Evolutionary conservation across 1,139 yeast genomes (phyloP), one percentile per base, ranked within the genome.

Genomic region (Oligophagozyma castellii): DNA sequence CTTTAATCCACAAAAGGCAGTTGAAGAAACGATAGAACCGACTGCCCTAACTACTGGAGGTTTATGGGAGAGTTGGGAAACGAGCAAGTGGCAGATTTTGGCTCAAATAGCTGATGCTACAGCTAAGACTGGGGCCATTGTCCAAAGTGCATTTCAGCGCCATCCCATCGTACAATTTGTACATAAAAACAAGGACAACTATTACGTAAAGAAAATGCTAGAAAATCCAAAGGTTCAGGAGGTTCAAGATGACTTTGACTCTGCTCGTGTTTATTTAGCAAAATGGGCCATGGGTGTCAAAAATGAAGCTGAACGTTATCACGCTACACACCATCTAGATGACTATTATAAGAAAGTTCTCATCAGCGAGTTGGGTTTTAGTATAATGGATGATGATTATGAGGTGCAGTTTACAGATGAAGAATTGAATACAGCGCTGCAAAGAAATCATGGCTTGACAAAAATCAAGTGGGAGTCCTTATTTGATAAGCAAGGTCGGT

Each of bases 251-350:
- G 98, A 89, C 39, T 89, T 84, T 50, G 96, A 86, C 46, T 74
- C 89, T 28, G 95, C 95, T 0, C 66, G 86, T 30, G 79, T 84
- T 3, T 89, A 84, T 51, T 61, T 89, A 36, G 96, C 98, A 4
- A 84, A 84, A 58, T 89, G 98, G 98, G 96, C 98, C 0, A 69
- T 83, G 44, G 84, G 84, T 23, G 93, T 89, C 15, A 92, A 89
- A 42, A 92, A 84, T 45, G 94, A 89, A 49, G 93, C 95, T 1
- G 92, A 81, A 44, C 69, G 67, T 40, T 70, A 78, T 27, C 73
- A 79, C 35, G 61, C 66, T 26, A 61, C 63, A 41, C 57, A 60
- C 30, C 67, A 72, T 39, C 58, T 80, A 34, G 72, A 71, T 40
- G 72, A 71, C 29, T 67, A 67, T n/a, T 65, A 75, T 34, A 66